These are phyloP conservation scores for Moniliella sp. DNA, from an alignment of 1,284 basidiomycete genomes.

Conservation along the genomic window DNA sequence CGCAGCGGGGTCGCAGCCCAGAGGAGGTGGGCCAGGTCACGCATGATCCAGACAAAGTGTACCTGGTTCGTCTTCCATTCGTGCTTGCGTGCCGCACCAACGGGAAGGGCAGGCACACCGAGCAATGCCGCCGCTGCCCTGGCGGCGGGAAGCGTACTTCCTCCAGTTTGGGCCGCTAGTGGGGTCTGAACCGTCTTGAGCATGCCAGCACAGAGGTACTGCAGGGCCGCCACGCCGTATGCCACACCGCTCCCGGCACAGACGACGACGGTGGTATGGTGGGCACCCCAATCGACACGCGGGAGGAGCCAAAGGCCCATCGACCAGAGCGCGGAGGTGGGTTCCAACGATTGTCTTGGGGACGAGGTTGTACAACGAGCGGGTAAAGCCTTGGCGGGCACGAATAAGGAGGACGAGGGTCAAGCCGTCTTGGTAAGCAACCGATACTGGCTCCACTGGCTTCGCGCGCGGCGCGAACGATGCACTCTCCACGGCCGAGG, in stretches of 20 bases:
- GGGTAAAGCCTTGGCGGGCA: slow-evolving; percentile 54
- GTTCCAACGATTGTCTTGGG: slow-evolving; percentile 37
- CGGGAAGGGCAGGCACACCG: no score
- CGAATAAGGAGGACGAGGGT: slow-evolving; percentile 45
- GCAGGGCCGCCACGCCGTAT: slow-evolving; percentile 52
- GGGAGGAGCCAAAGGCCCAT: slow-evolving; percentile 57
- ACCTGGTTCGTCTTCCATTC: no score
- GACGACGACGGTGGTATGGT: slow-evolving; percentile 47
- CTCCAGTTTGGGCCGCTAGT: no score
- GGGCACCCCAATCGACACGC: slow-evolving; percentile 46
- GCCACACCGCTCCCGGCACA: slow-evolving; percentile 54
- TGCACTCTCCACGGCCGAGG: slow-evolving; percentile 37
- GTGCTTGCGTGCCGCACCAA: no score
- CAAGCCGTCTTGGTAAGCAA: slow-evolving; percentile 21
- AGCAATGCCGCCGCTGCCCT: no score
- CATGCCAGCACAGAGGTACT: slow-evolving; percentile 51
- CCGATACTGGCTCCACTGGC: slow-evolving; percentile 15
- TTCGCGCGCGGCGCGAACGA: neutral
- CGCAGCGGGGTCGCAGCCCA: slow-evolving; percentile 56
- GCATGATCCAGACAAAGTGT: slow-evolving; percentile 61
- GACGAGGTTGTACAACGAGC: slow-evolving; percentile 45
- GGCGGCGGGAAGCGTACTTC: no score
- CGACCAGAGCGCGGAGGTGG: slow-evolving; percentile 47
- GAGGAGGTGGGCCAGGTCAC: slow-evolving; percentile 59
- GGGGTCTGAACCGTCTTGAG: no score